Evolutionary conservation across 2,329 filamentous ascomycete genomes (phyloP), one percentile per base, ranked within the genome.

Genomic region (Eutypella sp.): DNA sequence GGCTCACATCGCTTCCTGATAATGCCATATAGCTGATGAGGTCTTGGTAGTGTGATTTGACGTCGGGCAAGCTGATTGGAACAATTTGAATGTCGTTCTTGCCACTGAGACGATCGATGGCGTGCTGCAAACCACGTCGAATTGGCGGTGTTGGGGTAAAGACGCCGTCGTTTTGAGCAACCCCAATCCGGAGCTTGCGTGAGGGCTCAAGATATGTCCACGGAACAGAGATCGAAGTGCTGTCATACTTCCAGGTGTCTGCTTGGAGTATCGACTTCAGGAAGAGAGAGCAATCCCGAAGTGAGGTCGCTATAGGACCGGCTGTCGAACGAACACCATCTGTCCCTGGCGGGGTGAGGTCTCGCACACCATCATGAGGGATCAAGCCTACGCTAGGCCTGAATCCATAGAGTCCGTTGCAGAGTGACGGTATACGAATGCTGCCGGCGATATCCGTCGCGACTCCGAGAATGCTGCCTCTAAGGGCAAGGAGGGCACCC

Each of bases 261-360:
- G 41, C 40, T 33, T 41, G 41, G 19, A 47, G 15, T 3, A 49
- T 40, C 11, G 38, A 15, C 29, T 33, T 33, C 13, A 47, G 29
- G n/a, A 49, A 49, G 36, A 44, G 41, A 9, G 41, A 41, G 18
- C 34, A 44, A 55, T 68, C 76, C 58, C 64, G 71, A 56, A 77
- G 57, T 18, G 61, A 69, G 24, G 67, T 67, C 3, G 67, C 63
- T 22, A 75, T 56, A 3, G 69, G 70, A 38, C 76, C 72, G 19
- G 72, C 74, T 7, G 71, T 61, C 3, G 70, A 58, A 0, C 73
- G 70, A 11, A 64, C 62, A 49, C 75, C 68, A 55, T 79, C 74
- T 2, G 75, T 73, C n/a, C 73, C 70, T 51, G 70, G 78, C 0
- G 73, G 78, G 11, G 79, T 60, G 11, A 79, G 66, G 45, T 64